Evolutionary conservation across 2,329 filamentous ascomycete species (phyloP), one percentile per base, ranked within the genome.

Genomic region (Juglanconis sp.): DNA sequence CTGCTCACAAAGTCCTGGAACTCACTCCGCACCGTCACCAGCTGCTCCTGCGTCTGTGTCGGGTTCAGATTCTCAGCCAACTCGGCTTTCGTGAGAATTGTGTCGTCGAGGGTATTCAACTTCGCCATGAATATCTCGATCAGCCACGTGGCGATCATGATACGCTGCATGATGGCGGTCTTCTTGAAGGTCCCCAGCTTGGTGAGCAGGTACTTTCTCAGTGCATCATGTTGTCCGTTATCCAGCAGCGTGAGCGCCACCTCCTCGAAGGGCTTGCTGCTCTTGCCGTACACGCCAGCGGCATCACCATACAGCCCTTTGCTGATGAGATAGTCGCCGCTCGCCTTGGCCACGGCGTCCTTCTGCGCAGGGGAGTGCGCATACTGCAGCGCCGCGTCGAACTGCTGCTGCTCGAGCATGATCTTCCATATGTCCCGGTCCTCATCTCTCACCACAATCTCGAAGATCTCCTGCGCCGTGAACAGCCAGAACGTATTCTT

Each of bases 401-500:
- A 99, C 67, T 95, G 87, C 68, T 96, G 89, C 65, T 88, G 84
- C 68, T 90, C 85, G 61, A 97, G 82, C 86, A 98, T 90, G 56
- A 98, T 91, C 71, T 91, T 91, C 95, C 95, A 99, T 15, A 98
- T 86, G 71, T 98, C 91, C 66, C 95, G 81, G 66, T 93, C 91
- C 73, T 99, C 95, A 59, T 98, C 91, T 49, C 87, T 89, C 11
- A 94, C 89, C 11, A 95, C 90, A 61, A 99, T 89, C 75, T 99
- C 95, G 67, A 92, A 97, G 54, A 99, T 96, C 69, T 96, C 92
- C 59, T 91, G 84, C 0, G 86, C 84, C 0, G 94, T 98, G 70
- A 98, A 96, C 2, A 99, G 82, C 95, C 96, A 99, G 71, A 94
- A 97, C 0, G 95, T 99, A 69, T 94, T 96, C 79, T 97, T 96